Evolutionary conservation across 1,284 basidiomycete genomes (phyloP).

Genomic region (Ceratobasidium sp.): DNA sequence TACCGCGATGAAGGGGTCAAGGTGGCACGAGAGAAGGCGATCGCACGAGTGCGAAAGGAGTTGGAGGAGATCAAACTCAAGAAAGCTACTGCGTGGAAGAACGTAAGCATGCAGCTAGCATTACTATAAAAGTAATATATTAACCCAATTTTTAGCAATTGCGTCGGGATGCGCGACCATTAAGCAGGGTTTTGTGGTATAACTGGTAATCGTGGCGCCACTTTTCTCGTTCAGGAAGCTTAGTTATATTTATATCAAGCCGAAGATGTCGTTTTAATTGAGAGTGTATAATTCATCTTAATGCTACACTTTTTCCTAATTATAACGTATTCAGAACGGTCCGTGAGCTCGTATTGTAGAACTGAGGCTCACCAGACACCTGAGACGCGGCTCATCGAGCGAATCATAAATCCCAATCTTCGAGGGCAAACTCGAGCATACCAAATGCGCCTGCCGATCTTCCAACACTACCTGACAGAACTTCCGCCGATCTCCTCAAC

Average conservation of each 20-base stretch:
- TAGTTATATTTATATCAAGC: not conserved
- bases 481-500: constrained; percentile 55
- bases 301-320: not conserved
- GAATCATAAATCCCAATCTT: constrained; percentile 72
- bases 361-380: not conserved
- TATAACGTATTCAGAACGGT: not conserved
- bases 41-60: constrained; percentile 5
- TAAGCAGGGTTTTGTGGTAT: constrained; percentile 1
- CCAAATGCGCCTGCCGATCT: constrained; percentile 70
- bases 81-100: constrained; percentile 22
- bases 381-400: not conserved
- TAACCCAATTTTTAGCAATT: not conserved
- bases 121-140: not conserved
- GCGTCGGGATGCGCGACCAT: not conserved
- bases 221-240: not conserved
- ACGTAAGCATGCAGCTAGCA: not conserved
- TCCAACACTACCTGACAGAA: constrained; percentile 53
- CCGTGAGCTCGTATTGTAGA: not conserved
- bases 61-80: constrained; percentile 2
- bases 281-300: not conserved
- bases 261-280: not conserved
- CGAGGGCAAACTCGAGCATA: constrained; percentile 75
- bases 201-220: not conserved
- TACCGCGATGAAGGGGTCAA: constrained; percentile 6
- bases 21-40: constrained; percentile 11